Base-by-base conservation (phyloP, 257 asterid genomes). In the Jaltomata sinuosa region DNA sequence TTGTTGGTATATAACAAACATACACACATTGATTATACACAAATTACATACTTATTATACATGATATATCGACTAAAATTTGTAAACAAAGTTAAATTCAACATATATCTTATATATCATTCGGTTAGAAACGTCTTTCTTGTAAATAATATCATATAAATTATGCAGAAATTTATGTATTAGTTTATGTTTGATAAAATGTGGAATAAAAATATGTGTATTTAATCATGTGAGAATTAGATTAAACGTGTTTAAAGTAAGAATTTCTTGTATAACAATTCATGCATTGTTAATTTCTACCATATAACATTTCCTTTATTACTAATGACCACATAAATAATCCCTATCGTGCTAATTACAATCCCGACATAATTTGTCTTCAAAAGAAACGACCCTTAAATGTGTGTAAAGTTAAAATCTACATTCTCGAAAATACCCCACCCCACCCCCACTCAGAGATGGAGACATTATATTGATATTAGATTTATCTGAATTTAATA, bases 281-380 rank as follows among this genome's bases (percentile, higher is more conserved):
- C 25, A 6, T 59, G 25, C 9, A 64, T 6, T 64, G 6, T 6
- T 64, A 29, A 64, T 29, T 38, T 38, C 7, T 29, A 29, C 9
- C 32, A 25, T 61, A 22, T 1, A 59, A 59, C 8, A 1, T 10
- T 55, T 11, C 3, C 6, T 11, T 2, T 10, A 22, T 59, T 27
- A 62, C 10, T 62, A 14, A 42, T 42, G 11, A 8, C 42, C 42
- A 38, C 7, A 38, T 38, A 38, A 38, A 38, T 38, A 38, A 38
- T 38, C 7, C 7, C 42, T 3, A 38, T 8, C 5, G 5, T 38
- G 42, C 5, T 62, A 61, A 11, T 12, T 14, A 27, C 0, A 6
- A 2, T 61, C 11, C 0, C 0, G 0, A 1, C 15, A 12, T 62
- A 12, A 27, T 32, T 62, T 6, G 5, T 62, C 57, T 29, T 0